phyloP scores from a whole-genome alignment of 2,329 filamentous ascomycete species.

The Calcarisporium arbuscula region DNA sequence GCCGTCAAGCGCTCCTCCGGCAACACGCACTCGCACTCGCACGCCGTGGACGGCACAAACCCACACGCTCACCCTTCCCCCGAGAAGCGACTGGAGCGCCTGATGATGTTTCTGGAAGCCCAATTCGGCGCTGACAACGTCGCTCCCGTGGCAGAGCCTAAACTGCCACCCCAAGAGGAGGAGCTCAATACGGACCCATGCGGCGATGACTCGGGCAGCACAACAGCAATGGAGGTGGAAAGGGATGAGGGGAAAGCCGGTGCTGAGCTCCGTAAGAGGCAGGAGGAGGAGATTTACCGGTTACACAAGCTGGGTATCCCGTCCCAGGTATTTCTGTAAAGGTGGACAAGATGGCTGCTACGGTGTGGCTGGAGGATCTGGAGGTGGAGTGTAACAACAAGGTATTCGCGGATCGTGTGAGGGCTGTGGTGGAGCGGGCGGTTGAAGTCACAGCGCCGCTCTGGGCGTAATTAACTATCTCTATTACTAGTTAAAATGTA shows the following conservation, averaged over 20 bases:
- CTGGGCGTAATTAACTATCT: slow-evolving; percentile 38
- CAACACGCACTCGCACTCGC: slow-evolving; percentile 33
- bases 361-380: slow-evolving; percentile 85
- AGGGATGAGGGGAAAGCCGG: slow-evolving; percentile 27
- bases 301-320: slow-evolving; percentile 81
- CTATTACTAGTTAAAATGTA: background rate
- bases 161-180: slow-evolving; percentile 39
- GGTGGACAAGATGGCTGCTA: slow-evolving; percentile 81
- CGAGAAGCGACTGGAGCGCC: slow-evolving; percentile 71
- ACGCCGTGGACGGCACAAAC: slow-evolving; percentile 44
- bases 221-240: slow-evolving; percentile 21
- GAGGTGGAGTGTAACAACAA: slow-evolving; percentile 82
- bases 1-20: slow-evolving; percentile 67
- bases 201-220: slow-evolving; percentile 1
- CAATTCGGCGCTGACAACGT: slow-evolving; percentile 87
- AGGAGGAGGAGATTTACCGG: slow-evolving; percentile 66
- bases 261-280: slow-evolving; percentile 46
- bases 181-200: slow-evolving; percentile 15
- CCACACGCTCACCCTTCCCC: slow-evolving; percentile 67
- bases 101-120: slow-evolving; percentile 94
- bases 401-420: slow-evolving; percentile 75
- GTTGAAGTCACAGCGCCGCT: slow-evolving; percentile 80
- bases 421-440: slow-evolving; percentile 82
- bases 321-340: slow-evolving; percentile 83
- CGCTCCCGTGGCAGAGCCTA: slow-evolving; percentile 63